phyloP scores from a whole-genome alignment of 192 early-diverging fungal genomes.

The Entomortierella chlamydospora region DNA sequence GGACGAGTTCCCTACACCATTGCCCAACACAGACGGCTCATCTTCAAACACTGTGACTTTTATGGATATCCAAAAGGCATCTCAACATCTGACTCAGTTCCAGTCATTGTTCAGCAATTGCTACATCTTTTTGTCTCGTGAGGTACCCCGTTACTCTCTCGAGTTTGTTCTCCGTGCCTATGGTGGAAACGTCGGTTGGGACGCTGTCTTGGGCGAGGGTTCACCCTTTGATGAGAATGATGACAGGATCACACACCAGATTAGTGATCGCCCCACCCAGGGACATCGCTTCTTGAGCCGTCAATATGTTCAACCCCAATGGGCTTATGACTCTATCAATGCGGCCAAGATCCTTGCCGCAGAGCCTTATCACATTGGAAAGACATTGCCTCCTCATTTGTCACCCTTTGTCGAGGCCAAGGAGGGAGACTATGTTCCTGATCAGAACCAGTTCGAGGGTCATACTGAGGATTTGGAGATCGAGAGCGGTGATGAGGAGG shows the following conservation, averaged over 20 bases:
- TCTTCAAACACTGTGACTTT: slow-evolving; percentile 58
- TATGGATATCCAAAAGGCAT: slow-evolving; percentile 63
- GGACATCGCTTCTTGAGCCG: slow-evolving; percentile 72
- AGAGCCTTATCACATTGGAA: slow-evolving; percentile 81
- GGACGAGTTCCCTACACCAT: slow-evolving; percentile 63
- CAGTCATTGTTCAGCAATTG: slow-evolving; percentile 68
- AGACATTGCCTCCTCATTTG: slow-evolving; percentile 89
- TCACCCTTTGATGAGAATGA: slow-evolving; percentile 85
- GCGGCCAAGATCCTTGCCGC: slow-evolving; percentile 75
- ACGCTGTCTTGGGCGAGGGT: slow-evolving; percentile 77
- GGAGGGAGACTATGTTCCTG: slow-evolving; percentile 92
- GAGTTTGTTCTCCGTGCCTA: slow-evolving; percentile 92
- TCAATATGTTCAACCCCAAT: slow-evolving; percentile 96
- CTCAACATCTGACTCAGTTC: slow-evolving; percentile 56
- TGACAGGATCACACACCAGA: slow-evolving; percentile 88
- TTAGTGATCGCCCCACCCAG: slow-evolving; percentile 85
- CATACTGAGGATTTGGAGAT: slow-evolving; percentile 70
- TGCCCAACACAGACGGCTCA: slow-evolving; percentile 49
- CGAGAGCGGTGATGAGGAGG: slow-evolving; percentile 67
- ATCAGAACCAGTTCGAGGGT: slow-evolving; percentile 70
- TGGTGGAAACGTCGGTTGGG: slow-evolving; percentile 94
- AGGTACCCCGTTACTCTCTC: slow-evolving; percentile 92
- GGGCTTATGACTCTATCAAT: slow-evolving; percentile 96
- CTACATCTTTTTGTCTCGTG: slow-evolving; percentile 92
- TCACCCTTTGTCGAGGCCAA: slow-evolving; percentile 91